Evolutionary conservation across 2,329 filamentous ascomycete species (phyloP), one percentile per base, ranked within the genome.

Genomic region (Phialophora macrospora): DNA sequence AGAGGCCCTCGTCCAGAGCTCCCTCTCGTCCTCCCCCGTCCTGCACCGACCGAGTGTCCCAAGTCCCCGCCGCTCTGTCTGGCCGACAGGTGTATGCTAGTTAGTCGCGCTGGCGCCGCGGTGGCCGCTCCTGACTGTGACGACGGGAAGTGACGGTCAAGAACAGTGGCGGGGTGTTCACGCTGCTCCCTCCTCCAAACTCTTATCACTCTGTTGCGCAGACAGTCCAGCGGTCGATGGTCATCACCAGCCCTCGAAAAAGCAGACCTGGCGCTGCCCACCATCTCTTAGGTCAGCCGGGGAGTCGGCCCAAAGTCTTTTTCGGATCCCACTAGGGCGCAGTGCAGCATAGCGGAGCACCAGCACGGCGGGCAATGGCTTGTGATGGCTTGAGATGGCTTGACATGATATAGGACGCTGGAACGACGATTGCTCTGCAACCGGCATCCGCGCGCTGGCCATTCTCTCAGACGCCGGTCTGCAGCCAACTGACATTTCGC

Each of bases 241-340:
- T 11, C 49, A 64, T 38, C 32, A 57, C 26, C 14, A 59, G 44
- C 51, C 56, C 26, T 48, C 24, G 26, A 30, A 41, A 41, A 60
- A 55, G 48, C 62, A 49, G 49, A 44, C 46, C 55, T 51, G 22
- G 49, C 56, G 62, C 49, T 20, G 51, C 38, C 62, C 44, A 60
- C 46, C 58, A 41, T 4, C 28, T 41, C 46, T 58, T 64, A 64
- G 62, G 26, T 49, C 48, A 34, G 24, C 51, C 62, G 62, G 57
- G 62, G 62, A 64, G 41, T 32, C 62, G 62, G 62, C 24, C 44
- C 32, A 60, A 51, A 60, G 49, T 41, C 52, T 48, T 49, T 41
- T 30, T 60, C 49, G 51, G 54, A 58, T 55, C 41, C 56, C 51
- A 59, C 57, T 58, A 60, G 58, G 46, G 24, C 32, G 22, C 46